Evolutionary conservation across 371 early-diverging fungal species (phyloP), one percentile per base, ranked within the genome.

Genomic region (Gilbertella persicaria): DNA sequence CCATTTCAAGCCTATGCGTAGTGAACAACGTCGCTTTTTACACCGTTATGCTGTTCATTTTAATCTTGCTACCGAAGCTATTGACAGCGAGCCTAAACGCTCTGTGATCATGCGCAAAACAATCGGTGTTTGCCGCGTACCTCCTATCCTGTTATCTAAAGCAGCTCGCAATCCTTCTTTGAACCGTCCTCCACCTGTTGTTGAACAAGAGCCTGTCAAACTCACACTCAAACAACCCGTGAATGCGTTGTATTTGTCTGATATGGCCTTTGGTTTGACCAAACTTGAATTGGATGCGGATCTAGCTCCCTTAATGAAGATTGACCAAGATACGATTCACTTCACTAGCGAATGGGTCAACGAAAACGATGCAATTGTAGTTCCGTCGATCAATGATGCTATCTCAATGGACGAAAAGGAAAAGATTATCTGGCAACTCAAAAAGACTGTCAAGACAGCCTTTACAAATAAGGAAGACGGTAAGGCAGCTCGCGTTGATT

Each of bases 81-180:
- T 89, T 12, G 92, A 91, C 65, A 74, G 73, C 12, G 92, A 90
- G 61, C 91, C 92, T 0, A 68, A 80, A 29, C 79, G 92, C 26
- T 87, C 82, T 26, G 86, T 90, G 5, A 66, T 85, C 24, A 53
- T 91, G 58, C 83, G 81, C 23, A 70, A 88, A 66, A 64, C 68
- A 8, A 53, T 64, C 4, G 75, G 75, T 23, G 44, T 57, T 9
- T 45, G 63, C 13, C 46, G 72, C 13, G 49, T 75, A 0, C 79
- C 79, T 5, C 45, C 75, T 4, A 62, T 70, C 24, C 52, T 75
- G 7, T 42, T 78, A 13, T 75, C 79, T 1, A 52, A 55, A 30
- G 79, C 79, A 2, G 71, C 69, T 0, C 58, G 65, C 36, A 62
- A 80, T 42, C 76, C 66, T 8, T 9, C 58, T 5, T 24, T 64